Evolutionary conservation across 371 early-diverging fungal genomes (phyloP), one percentile per base, ranked within the genome.

Genomic region (Apophysomyces ossiformis): DNA sequence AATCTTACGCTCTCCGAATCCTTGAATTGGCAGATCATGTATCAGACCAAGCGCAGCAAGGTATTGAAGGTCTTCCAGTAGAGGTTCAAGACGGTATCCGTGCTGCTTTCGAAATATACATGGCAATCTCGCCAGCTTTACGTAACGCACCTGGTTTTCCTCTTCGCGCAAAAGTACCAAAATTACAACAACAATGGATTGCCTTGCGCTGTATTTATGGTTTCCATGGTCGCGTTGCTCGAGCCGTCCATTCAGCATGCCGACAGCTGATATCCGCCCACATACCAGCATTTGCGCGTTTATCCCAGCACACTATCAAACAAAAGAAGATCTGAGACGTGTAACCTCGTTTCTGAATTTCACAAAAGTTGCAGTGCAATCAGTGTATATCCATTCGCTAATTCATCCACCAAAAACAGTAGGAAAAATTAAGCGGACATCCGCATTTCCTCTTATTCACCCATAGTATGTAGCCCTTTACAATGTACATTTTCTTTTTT

Each of bases 21-120:
- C 65, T 77, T 35, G 50, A 46, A 18, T 56, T 75, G 12, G 74
- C 79, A 5, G 76, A 74, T 47, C 60, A 68, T 45, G 46, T 75
- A 7, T 61, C 76, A 2, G 70, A 66, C 16, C 72, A 70, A 32
- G 82, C 78, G 3, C 69, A 71, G 45, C 64, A 58, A n/a, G 85
- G 85, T 15, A 78, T 85, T 21, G 65, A 73, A 26, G 66, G 71
- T 5, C 61, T 85, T 16, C 83, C 85, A 15, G 67, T 62, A 8
- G 73, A 73, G 58, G 71, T 77, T 0, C 79, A 76, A 37, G 69
- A 70, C 32, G 74, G 82, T 54, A 76, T 82, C 18, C 71, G 76
- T 7, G 76, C 80, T 18, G 86, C 86, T 36, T 76, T 80, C 61
- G 75, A 73, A 35, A 78, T 83, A 39, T 85, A 85, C 44, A 66